Evolutionary conservation across 352 stramenopile species (phyloP), one percentile per base, ranked within the genome.

Genomic region (Phytophthora palmivora): DNA sequence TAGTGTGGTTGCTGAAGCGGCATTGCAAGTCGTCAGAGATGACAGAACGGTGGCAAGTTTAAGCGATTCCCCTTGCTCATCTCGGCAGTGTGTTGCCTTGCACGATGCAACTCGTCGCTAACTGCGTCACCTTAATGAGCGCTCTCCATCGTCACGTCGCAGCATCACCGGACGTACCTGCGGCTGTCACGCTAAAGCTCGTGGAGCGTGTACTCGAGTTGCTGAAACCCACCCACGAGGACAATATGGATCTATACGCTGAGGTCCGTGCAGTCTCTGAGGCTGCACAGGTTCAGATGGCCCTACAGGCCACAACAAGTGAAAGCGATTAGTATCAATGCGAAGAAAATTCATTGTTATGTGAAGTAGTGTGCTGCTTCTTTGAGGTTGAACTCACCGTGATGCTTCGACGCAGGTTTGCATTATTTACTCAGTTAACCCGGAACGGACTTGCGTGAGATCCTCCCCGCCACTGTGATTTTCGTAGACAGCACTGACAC

Each of bases 171-270:
- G 61, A 67, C 49, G 66, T 90, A 16, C 78, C 80, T 3, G 62
- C 67, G 14, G 54, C 79, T 28, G 64, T 89, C 34, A 84, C 78
- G 36, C 78, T 87, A 24, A 92, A 84, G 55, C 70, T 92, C 12
- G 67, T 85, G 36, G 77, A 80, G 21, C 77, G 83, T 32, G 62
- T 89, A n/a, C 62, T 92, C 10, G 83, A 90, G 53, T 32, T 87
- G 18, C 61, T 92, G 2, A 73, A 78, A 19, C 83, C 83, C 6
- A 66, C 49, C 3, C 61, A 88, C 56, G 76, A 76, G 8, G 67
- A 61, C 7, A 92, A 92, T 46, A 71, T 87, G 70, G 83, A 90
- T 57, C 63, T 92, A 5, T 90, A 88, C 54, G 52, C 70, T 9
- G 83, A 92, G 50, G 63, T 92, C 18, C 44, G 58, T 41, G 38